Percentiles rank a stretch among this genome's conserved stretches.
Evolutionary conservation across 2,329 filamentous ascomycete genomes (phyloP).

Genomic region (Elsinoe necatrix): DNA sequence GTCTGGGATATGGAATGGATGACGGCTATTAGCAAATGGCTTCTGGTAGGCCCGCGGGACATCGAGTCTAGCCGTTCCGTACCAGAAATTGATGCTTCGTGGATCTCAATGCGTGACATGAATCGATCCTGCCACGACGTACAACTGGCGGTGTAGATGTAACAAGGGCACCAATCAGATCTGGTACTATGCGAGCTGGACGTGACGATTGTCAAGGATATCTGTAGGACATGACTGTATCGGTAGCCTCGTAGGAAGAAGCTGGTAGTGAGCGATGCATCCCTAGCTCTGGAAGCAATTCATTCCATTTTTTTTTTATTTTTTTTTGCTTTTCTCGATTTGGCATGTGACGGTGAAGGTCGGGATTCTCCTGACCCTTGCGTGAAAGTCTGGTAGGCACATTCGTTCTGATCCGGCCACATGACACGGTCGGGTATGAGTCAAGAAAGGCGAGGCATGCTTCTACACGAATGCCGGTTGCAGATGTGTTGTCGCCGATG

Average conservation of each 20-base stretch:
- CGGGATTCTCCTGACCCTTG: background rate
- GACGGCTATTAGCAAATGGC: slow-evolving; percentile 14
- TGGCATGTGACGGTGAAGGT: slow-evolving; percentile 2
- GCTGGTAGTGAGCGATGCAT: background rate
- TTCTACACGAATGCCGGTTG: background rate
- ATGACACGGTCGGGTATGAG: background rate
- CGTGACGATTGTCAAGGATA: background rate
- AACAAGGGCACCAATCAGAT: slow-evolving; percentile 4
- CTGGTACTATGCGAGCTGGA: background rate
- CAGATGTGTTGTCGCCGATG: slow-evolving; percentile 9
- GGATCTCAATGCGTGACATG: slow-evolving; percentile 9
- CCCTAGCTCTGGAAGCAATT: background rate
- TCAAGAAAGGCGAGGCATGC: background rate
- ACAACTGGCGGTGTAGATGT: slow-evolving; percentile 11
- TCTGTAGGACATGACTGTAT: slow-evolving; percentile 9
- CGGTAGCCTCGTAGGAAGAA: background rate
- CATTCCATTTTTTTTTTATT: no score
- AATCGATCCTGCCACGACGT: slow-evolving; percentile 9
- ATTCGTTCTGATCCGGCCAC: background rate
- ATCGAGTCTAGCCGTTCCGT: background rate
- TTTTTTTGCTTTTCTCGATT: slow-evolving; percentile 1
- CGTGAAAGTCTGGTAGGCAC: background rate
- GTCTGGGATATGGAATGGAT: slow-evolving; percentile 13
- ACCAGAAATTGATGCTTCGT: slow-evolving; percentile 1
- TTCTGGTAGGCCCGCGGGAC: slow-evolving; percentile 4